Base-by-base conservation (phyloP, 768 basidiomycete species). In the Candolleomyces aberdarensis region DNA sequence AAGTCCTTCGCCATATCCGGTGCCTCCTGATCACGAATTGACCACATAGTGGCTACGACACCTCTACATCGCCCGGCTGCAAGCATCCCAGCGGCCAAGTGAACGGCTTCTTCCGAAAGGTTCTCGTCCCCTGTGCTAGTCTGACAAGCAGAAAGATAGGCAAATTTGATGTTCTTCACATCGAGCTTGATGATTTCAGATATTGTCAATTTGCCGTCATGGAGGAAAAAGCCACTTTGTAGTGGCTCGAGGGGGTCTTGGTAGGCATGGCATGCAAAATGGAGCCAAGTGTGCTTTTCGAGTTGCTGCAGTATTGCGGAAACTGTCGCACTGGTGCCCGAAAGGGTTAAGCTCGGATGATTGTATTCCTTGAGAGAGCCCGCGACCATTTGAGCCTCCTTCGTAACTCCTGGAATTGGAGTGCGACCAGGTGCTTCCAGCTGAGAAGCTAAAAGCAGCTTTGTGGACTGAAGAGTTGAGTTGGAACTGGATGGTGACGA, bases 141-240 rank as follows among this genome's bases (percentile, higher is more conserved):
- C 51, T 79, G 69, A 55, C 79, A 79, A 0, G 79, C 78, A 0
- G 78, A 78, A 1, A 80, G 66, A 62, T 75, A 74, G 0, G 77
- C 79, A 36, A 78, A 63, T 22, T 71, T 65, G 9, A 66, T 57
- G 29, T 59, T 47, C 9, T 51, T 19, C 3, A 68, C 39, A 20
- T 41, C 20, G 26, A 61, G 40, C 40, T 60, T 40, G 19, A 68
- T 66, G 1, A 68, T 64, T 8, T 22, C 22, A 1, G 55, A 57
- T 0, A 69, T 20, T 58, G 66, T 61, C 13, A 71, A 61, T 22
- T 47, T 47, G 0, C 66, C 65, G 26, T 68, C 66, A 40, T 69
- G 60, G 1, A 72, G 64, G 41, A 59, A 48, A 17, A 70, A 67
- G 2, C 62, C 66, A 43, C 66, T 69, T 56, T 72, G 57, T 3